Evolutionary conservation across 768 basidiomycete species (phyloP).

Genomic region (Leccinum longicurvipes): DNA sequence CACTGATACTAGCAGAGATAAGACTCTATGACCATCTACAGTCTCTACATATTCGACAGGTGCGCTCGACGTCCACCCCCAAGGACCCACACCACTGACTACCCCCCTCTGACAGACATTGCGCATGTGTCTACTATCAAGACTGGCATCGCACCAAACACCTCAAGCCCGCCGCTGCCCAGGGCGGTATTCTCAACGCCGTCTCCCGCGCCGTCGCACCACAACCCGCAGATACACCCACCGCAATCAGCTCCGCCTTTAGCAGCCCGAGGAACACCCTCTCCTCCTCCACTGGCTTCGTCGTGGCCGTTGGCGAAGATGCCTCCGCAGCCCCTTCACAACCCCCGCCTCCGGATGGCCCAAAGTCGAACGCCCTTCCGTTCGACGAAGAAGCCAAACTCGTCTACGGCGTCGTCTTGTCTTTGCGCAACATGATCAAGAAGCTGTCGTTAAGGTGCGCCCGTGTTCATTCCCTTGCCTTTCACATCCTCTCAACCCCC

Average conservation of each 20-base stretch:
- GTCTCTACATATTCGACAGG: constrained; percentile 94
- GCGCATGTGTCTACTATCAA: constrained; percentile 91
- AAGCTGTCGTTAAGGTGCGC: constrained; percentile 79
- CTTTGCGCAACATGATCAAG: constrained; percentile 90
- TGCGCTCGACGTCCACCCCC: constrained; percentile 16
- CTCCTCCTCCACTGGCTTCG: constrained; percentile 58
- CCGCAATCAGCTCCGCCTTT: constrained; percentile 38
- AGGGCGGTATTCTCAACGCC: constrained; percentile 72
- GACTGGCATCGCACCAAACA: constrained; percentile 86
- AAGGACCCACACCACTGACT: not conserved
- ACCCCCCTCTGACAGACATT: constrained; percentile 59
- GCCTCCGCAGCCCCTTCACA: constrained; percentile 25
- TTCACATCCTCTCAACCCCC: not conserved
- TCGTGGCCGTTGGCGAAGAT: constrained; percentile 59
- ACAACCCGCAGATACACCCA: constrained; percentile 29
- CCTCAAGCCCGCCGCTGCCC: constrained; percentile 62
- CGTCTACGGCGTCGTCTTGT: constrained; percentile 93
- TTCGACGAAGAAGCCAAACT: constrained; percentile 98
- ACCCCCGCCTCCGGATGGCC: constrained; percentile 7
- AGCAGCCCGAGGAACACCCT: constrained; percentile 67
- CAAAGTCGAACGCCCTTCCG: constrained; percentile 56
- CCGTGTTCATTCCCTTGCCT: not conserved
- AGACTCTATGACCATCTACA: constrained; percentile 95
- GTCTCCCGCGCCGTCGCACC: constrained; percentile 69
- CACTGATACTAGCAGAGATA: too few relatives aligned